phyloP scores from a whole-genome alignment of 176 grass and related monocot genomes.

The Carex scoparia region DNA sequence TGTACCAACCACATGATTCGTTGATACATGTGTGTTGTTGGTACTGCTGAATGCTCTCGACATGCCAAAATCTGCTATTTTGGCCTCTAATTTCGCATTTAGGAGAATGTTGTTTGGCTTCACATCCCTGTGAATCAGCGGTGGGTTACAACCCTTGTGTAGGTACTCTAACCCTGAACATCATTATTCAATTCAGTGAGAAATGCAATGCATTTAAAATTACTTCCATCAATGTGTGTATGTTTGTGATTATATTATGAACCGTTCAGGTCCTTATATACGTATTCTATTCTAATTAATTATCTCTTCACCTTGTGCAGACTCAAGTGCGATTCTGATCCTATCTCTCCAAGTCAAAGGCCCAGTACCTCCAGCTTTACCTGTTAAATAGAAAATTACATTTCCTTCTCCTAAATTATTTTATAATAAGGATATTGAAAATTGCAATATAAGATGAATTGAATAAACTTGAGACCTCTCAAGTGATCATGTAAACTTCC shows the following conservation, averaged over 20 bases:
- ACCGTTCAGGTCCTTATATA: not conserved
- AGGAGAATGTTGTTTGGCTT: constrained; percentile 54
- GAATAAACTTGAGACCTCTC: constrained; percentile 17
- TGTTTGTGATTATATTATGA: not conserved
- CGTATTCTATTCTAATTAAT: not conserved
- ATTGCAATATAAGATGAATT: not conserved
- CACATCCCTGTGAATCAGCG: constrained; percentile 52
- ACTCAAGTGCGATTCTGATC: constrained; percentile 37
- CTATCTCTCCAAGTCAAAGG: constrained; percentile 34
- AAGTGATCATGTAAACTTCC: constrained; percentile 52
- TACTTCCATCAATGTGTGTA: not conserved
- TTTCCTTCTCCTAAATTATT: not conserved
- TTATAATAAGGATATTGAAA: not conserved
- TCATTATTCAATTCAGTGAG: not conserved
- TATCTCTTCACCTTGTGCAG: constrained; percentile 39
- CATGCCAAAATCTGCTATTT: constrained; percentile 65
- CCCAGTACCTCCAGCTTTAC: too few species aligned
- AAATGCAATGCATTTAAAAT: not conserved
- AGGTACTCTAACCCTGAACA: constrained; percentile 49
- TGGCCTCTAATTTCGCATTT: constrained; percentile 40
- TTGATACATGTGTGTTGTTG: constrained; percentile 26
- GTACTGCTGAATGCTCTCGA: constrained; percentile 25
- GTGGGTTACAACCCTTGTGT: constrained; percentile 40
- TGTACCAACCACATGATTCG: constrained; percentile 19
- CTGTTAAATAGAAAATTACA: not conserved